Base-by-base conservation (phyloP, 805 yeast genomes). In the Ogataea philodendri region DNA sequence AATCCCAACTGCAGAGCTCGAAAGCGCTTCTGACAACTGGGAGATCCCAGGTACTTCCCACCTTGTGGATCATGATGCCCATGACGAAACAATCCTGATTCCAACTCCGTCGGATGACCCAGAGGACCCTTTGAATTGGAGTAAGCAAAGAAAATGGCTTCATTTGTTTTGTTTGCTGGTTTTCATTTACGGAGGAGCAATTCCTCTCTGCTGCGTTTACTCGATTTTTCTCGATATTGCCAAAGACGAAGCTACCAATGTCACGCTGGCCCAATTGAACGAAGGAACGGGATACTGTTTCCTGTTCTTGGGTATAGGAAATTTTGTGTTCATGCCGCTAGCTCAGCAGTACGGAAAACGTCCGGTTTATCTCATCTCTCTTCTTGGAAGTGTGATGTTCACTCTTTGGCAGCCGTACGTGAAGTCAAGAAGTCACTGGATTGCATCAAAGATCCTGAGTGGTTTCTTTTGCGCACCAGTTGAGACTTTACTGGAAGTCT, bases 21-120 rank as follows among this genome's bases (percentile, higher is more conserved):
- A n/a, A n/a, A n/a, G n/a, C n/a, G n/a, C n/a, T n/a, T n/a, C n/a
- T n/a, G n/a, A n/a, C n/a, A n/a, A n/a, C n/a, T n/a, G n/a, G n/a
- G n/a, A n/a, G n/a, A n/a, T 41, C 22, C 46, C 46, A 2, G 46
- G 46, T 2, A 43, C 46, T 10, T 32, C 46, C 14, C 39, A 39
- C 21, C 39, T 43, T 8, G 44, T 43, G 22, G 47, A 43, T 19
- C 36, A 29, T 7, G 51, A 49, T 1, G 37, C 35, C 2, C 46
- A 54, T 18, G 47, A 57, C 7, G 60, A 61, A 22, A 69, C 78
- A 39, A 72, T 81, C 9, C 60, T 79, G 26, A 70, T 76, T 26
- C 87, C 88, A 21, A 74, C 74, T 7, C 88, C 88, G 2, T 70
- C 82, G 0, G 74, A 70, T 35, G 78, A 79, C 42, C 83, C 85